Percentiles rank a stretch among this genome's conserved stretches.
These are phyloP conservation scores for Auriculariales sp. DNA, from an alignment of 768 basidiomycete species.

Conservation along the genomic window DNA sequence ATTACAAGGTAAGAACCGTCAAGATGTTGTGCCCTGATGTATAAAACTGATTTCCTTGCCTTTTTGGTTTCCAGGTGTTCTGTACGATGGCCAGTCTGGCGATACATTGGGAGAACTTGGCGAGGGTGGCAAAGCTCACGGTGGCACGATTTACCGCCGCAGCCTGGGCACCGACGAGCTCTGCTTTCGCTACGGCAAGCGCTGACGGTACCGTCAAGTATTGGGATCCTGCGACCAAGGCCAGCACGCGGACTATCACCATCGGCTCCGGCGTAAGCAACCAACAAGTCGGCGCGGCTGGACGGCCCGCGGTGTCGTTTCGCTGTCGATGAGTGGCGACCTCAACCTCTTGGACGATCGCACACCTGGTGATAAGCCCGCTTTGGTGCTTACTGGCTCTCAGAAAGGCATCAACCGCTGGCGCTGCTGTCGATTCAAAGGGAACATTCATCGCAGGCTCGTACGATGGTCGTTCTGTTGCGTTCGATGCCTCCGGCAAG, in stretches of 20 bases:
- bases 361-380: constrained; percentile 35
- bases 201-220: constrained; percentile 80
- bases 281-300: constrained; percentile 73
- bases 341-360: constrained; percentile 75
- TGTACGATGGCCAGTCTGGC: too few relatives aligned
- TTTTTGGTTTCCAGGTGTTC: too few relatives aligned
- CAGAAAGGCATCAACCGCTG: constrained; percentile 76
- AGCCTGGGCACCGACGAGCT: constrained; percentile 65
- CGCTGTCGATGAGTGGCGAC: constrained; percentile 68
- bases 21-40: too few relatives aligned
- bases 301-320: constrained; percentile 59
- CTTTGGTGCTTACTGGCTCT: constrained; percentile 60
- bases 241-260: constrained; percentile 52
- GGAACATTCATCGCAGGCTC: constrained; percentile 71
- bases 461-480: constrained; percentile 60
- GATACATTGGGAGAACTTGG: too few relatives aligned
- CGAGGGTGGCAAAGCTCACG: too few relatives aligned
- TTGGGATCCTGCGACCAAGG: constrained; percentile 71
- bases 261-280: constrained; percentile 58
- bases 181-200: constrained; percentile 62
- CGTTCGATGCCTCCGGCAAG: constrained; percentile 37
- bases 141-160: too few relatives aligned
- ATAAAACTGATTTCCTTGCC: too few relatives aligned
- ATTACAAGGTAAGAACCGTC: too few relatives aligned
- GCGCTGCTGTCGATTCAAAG: too few relatives aligned